Conservation (phyloP, 306 rosid species). For the Ceratonia siliqua region DNA sequence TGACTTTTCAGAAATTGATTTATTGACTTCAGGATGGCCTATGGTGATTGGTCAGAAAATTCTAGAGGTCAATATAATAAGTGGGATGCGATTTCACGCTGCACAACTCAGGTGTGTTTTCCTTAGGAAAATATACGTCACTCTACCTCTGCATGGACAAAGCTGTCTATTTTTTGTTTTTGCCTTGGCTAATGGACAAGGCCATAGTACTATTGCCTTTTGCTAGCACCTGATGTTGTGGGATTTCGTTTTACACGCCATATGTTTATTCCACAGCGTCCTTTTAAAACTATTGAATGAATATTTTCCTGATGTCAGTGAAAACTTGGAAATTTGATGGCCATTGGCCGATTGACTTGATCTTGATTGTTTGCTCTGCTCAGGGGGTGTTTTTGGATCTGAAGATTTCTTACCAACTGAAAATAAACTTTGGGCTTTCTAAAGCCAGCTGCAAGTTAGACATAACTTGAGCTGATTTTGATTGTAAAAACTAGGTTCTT, state of each 20-base stretch:
- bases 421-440: not conserved
- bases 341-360: not conserved
- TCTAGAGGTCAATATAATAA: conserved; percentile 63
- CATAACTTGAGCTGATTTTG: not conserved
- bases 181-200: not conserved
- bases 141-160: not conserved
- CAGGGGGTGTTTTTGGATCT: not conserved
- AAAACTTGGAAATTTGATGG: not conserved
- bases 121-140: not conserved
- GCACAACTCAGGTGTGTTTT: conserved; percentile 75
- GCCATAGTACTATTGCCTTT: not conserved
- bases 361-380: not conserved
- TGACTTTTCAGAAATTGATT: conserved; percentile 24
- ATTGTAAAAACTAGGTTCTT: not conserved
- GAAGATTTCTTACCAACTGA: not conserved
- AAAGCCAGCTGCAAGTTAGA: not conserved
- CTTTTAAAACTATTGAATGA: not conserved
- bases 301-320: not conserved
- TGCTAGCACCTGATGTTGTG: not conserved
- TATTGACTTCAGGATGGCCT: conserved; percentile 63
- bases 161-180: not conserved
- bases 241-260: not conserved
- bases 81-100: conserved; percentile 86
- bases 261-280: not conserved
- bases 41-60: conserved; percentile 75